Evolutionary conservation across 139 green algal genomes (phyloP).

Genomic region (Mychonastes homosphaera): DNA sequence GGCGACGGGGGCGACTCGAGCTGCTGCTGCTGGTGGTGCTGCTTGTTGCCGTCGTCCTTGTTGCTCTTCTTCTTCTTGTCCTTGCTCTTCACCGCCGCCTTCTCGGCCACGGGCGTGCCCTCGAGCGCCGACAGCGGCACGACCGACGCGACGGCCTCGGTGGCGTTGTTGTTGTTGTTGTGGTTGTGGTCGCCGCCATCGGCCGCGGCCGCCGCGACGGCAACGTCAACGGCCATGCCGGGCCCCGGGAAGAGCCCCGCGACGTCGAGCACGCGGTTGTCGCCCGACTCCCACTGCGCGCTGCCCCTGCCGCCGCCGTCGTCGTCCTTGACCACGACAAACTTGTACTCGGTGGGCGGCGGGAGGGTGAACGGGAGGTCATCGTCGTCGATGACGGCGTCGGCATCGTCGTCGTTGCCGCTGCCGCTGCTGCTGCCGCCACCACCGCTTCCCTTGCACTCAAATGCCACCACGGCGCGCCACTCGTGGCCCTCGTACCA

Average conservation of each 20-base stretch:
- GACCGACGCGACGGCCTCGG: too few relatives aligned
- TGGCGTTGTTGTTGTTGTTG: too few relatives aligned
- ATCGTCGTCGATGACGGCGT: slow-evolving; percentile 11
- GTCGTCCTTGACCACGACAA: not conserved
- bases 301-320: too few relatives aligned
- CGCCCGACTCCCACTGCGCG: too few relatives aligned
- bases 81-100: not conserved
- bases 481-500: slow-evolving; percentile 66
- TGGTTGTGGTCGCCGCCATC: too few relatives aligned
- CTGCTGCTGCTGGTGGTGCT: not conserved
- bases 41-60: not conserved
- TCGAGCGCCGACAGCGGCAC: not conserved
- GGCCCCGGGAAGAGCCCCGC: not conserved
- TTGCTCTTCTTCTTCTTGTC: too few relatives aligned
- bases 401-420: not conserved
- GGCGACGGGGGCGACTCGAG: not conserved
- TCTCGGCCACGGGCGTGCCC: not conserved
- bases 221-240: not conserved
- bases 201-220: too few relatives aligned
- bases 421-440: slow-evolving; percentile 10
- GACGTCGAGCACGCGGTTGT: not conserved
- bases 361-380: not conserved
- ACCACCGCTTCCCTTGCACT: not conserved
- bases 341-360: not conserved
- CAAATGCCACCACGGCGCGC: slow-evolving; percentile 17